Percentiles rank a stretch among this genome's conserved stretches.
Evolutionary conservation across 306 rosid species (phyloP).

Genomic region (Canavalia ensiformis): DNA sequence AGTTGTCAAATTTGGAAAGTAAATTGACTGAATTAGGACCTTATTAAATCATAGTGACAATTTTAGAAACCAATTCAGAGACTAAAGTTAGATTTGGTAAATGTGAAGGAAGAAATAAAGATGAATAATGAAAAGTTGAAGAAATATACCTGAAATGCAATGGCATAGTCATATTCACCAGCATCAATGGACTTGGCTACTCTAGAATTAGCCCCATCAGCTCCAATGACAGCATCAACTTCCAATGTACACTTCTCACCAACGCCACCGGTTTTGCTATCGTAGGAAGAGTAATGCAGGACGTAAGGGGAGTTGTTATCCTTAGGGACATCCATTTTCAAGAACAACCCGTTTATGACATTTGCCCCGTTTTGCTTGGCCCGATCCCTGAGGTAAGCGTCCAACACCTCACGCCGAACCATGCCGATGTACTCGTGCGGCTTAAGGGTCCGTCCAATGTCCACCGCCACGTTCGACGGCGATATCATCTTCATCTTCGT

Average conservation of each 20-base stretch:
- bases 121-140: background rate
- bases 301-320: constrained; percentile 72
- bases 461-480: constrained; percentile 97
- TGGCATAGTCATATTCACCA: constrained; percentile 96
- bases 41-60: too few relatives aligned
- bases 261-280: constrained; percentile 69
- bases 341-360: constrained; percentile 80
- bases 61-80: too few relatives aligned
- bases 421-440: constrained; percentile 98
- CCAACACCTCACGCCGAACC: constrained; percentile 95
- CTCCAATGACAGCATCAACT: constrained; percentile 97
- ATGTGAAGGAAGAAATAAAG: too few relatives aligned
- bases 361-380: constrained; percentile 85
- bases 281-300: constrained; percentile 77
- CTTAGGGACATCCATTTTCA: constrained; percentile 86
- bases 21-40: too few relatives aligned
- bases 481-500: constrained; percentile 99
- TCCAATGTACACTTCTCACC: constrained; percentile 82
- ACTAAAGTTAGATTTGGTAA: too few relatives aligned
- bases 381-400: constrained; percentile 71
- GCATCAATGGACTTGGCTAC: constrained; percentile 93
- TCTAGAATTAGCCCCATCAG: constrained; percentile 96
- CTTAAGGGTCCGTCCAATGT: constrained; percentile 84
- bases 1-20: background rate
- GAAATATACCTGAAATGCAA: constrained; percentile 86